Conservation (phyloP, 139 green algal genomes). For the Picochlorum sp. region DNA sequence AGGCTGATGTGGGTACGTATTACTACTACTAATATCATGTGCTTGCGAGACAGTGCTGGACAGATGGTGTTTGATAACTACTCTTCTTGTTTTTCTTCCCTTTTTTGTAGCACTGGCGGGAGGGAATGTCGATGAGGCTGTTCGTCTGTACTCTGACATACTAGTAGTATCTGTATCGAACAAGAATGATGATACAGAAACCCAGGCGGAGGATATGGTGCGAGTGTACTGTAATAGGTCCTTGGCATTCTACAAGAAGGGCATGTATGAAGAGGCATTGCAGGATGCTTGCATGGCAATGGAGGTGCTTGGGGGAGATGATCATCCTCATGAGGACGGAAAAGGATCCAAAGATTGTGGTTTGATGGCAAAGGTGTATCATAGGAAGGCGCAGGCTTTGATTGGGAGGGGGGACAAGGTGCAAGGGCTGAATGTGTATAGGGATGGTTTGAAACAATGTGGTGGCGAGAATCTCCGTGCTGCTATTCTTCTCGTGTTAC, state of each 20-base stretch:
- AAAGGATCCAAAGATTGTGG: too few relatives aligned
- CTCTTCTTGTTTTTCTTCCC: too few relatives aligned
- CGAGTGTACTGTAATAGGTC: background rate
- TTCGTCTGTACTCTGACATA: too few relatives aligned
- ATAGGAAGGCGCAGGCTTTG: slow-evolving; percentile 25
- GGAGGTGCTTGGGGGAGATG: background rate
- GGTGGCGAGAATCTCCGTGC: slow-evolving; percentile 5
- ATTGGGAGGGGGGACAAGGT: slow-evolving; percentile 5
- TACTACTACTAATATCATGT: too few relatives aligned
- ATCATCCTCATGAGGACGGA: background rate
- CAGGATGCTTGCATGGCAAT: slow-evolving; percentile 14
- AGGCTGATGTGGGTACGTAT: too few relatives aligned
- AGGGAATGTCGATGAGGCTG: too few relatives aligned
- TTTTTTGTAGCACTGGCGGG: too few relatives aligned
- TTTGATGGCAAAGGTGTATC: slow-evolving; percentile 16
- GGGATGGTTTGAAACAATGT: slow-evolving; percentile 10
- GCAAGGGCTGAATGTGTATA: slow-evolving; percentile 7
- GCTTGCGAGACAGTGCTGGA: too few relatives aligned
- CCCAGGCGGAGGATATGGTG: too few relatives aligned
- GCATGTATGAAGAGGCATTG: slow-evolving; percentile 9
- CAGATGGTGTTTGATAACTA: too few relatives aligned
- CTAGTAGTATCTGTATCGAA: background rate
- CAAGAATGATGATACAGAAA: background rate
- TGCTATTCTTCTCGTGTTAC: slow-evolving; percentile 9
- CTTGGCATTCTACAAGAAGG: background rate